Base-by-base conservation (phyloP, 139 green algal species). In the Penium margaritaceum region DNA sequence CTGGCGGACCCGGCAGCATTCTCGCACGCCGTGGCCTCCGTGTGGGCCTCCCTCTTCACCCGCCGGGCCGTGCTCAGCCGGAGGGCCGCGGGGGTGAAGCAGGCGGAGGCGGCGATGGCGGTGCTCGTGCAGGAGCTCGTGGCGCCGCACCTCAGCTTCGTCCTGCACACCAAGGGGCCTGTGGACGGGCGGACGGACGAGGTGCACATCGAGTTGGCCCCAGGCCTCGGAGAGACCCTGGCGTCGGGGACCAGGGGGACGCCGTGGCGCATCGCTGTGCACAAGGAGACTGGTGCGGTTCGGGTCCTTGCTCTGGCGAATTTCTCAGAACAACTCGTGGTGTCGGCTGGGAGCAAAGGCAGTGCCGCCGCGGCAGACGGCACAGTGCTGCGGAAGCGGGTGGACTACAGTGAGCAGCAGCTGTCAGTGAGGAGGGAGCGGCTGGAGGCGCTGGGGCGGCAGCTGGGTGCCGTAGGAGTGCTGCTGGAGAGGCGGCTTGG, bases 31-130 rank as follows among this genome's bases (percentile, higher is more conserved):
- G 75, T 81, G 32, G 68, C 75, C 17, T 24, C 64, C 7, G 93
- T 98, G 67, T 98, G 93, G 94, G 91, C 92, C 19, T 94, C 86
- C 2, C 84, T 96, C 5, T 95, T 90, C 87, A 91, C 88, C 9
- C 76, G 86, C 19, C 78, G 91, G 2, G 93, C 94, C 2, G 88
- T 96, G 43, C 83, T 95, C 2, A 90, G 81, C 77, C 78, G 93
- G 7, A 72, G 82, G 15, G 81, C 82, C 33, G 84, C 73, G 24
- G 68, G 72, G 38, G 81, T 96, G 68, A 24, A 68, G 5, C 88
- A 95, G 75, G 34, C 54, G 9, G 72, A 87, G 1, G 91, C 91
- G 0, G 76, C 67, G 54, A 98, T 98, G 92, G 91, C 88, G 0
- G 91, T 97, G 37, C 80, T 96, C 1, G 70, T 95, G 9, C 91